Evolutionary conservation across 2,329 filamentous ascomycete species (phyloP), one percentile per base, ranked within the genome.

Genomic region (Aspergillus flavus): DNA sequence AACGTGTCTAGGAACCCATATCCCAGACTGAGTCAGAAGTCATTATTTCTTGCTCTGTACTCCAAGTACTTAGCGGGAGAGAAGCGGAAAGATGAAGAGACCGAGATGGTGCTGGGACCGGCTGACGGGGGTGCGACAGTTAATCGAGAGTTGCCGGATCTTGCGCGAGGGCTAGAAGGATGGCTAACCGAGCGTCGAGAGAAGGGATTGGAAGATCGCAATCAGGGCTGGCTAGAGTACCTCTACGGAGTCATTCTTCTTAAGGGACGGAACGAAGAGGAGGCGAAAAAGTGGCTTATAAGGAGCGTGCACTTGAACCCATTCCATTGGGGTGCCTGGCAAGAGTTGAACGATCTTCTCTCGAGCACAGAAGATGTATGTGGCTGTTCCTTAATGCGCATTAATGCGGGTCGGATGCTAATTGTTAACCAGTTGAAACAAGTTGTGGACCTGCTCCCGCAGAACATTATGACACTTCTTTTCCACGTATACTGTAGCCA

Each of bases 311-410:
- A 96, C 75, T 82, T 93, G 46, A 96, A 93, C 72, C 92, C 93
- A 1, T 97, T 94, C 86, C 97, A 98, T 74, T 99, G 95, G 95
- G 93, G 93, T 9, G 94, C 93, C 65, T 99, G 95, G 95, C 86
- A 95, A 63, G 95, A 99, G 79, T 87, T 99, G 76, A 92, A 91
- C 4, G 89, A 89, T 45, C 83, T 98, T 30, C 87, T 97, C 64
- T 87, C 88, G 41, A 89, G 91, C 39, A 85, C 91, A 10, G 93
- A 97, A 77, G 92, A 97, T 78, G 90, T 95, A 78, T 78, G 88
- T 81, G 64, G 34, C 66, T 61, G 50, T 12, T 58, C 58, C 14
- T 55, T 14, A 10, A 30, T 21, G 21, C 26, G n/a, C 28, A 36
- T 21, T 28, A 19, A 32, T 52, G 6, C 1, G 9, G n/a, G 2